Base-by-base conservation (phyloP, 805 yeast genomes). In the Candida namnaoensis region DNA sequence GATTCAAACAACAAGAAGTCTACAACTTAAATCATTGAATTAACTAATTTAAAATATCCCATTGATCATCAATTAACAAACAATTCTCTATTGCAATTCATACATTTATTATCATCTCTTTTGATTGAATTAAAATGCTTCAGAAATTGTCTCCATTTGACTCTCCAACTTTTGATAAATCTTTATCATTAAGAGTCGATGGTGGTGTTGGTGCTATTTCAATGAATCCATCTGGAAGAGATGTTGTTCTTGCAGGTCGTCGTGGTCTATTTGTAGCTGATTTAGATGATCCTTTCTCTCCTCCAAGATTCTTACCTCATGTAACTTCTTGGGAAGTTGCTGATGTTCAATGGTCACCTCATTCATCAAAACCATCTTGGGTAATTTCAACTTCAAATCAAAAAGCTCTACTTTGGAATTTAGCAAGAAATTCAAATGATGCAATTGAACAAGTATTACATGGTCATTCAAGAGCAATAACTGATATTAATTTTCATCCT, bases 301-400 rank as follows among this genome's bases (percentile, higher is more conserved):
- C 95, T 1, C 99, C 99, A 0, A 68, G 99, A 44, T 88, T 95
- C 90, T 72, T 93, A 13, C 95, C 81, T 42, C 96, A 93, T 56
- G 71, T 80, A 32, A 91, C 97, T 0, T 80, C 95, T 0, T 93
- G 98, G 98, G 98, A 93, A 60, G 99, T 93, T 4, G 96, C 99
- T 0, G 97, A 91, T 58, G 97, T 91, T 2, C 98, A 93, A 60
- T 93, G 99, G 98, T 86, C 95, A 3, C 96, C 97, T 0, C 97
- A 93, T 57, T 69, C 74, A 6, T 72, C 80, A 2, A 86, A 85
- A 49, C 91, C 95, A 1, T 71, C 82, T 6, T 90, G 97, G 95
- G 87, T 93, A 36, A 82, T 91, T 1, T 86, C 96, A 0, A 88
- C 98, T 0, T 83, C 95, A 2, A 93, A 91, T 60, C 99, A 91